Conservation (phyloP, 2,329 filamentous ascomycete genomes). For the Aureobasidium sp. region DNA sequence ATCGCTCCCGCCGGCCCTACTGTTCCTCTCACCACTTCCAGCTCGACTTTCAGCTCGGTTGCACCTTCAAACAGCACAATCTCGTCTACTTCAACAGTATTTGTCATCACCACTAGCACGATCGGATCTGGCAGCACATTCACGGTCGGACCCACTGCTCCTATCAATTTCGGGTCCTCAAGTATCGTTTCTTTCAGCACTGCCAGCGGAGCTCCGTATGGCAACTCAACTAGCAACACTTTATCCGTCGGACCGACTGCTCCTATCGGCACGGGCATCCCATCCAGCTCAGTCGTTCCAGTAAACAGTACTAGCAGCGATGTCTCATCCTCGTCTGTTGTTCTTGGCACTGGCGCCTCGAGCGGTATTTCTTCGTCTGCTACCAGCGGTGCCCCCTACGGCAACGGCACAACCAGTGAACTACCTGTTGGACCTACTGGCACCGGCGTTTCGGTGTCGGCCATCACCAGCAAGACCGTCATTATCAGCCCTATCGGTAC, state of each 20-base stretch:
- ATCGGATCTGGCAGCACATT: neutral
- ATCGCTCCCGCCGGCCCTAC: neutral
- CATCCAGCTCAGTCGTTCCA: neutral
- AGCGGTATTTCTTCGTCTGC: neutral
- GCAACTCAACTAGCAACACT: neutral
- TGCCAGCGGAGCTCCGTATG: neutral
- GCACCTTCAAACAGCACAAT: neutral
- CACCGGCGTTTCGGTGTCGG: neutral
- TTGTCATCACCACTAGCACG: neutral
- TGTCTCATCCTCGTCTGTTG: neutral
- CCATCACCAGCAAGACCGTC: neutral
- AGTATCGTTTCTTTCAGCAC: neutral
- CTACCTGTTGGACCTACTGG: neutral
- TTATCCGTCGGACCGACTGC: neutral
- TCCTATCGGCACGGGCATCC: neutral
- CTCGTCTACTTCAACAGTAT: neutral
- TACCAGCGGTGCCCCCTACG: neutral
- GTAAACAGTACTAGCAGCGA: neutral
- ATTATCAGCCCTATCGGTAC: neutral
- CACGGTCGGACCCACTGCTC: neutral
- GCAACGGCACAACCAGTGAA: neutral
- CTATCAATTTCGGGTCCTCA: neutral
- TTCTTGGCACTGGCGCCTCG: neutral
- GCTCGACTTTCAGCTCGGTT: neutral
- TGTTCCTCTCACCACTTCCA: neutral